Percentiles rank a stretch among this genome's conserved stretches.
Evolutionary conservation across 73 alveolate genomes (phyloP).

Genomic region (Halteria grandinella): DNA sequence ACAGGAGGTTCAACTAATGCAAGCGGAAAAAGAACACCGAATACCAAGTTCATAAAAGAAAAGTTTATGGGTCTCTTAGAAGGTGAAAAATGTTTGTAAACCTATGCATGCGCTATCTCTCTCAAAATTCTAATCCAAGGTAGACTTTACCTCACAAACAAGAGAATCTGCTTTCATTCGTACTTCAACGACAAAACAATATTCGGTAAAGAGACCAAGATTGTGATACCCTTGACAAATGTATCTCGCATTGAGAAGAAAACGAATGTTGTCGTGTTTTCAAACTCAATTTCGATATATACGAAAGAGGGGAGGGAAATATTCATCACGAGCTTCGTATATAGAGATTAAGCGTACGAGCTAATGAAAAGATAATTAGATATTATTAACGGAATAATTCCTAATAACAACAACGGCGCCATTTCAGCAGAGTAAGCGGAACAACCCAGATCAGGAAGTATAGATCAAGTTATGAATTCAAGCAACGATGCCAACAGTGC

Average conservation of each 20-base stretch:
- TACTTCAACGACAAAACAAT: conserved; percentile 75
- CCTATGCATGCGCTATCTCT: conserved; percentile 69
- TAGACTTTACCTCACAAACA: conserved; percentile 66
- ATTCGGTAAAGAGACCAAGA: conserved; percentile 74
- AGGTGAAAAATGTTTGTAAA: conserved; percentile 54
- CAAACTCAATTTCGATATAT: conserved; percentile 55
- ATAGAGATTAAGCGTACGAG: conserved; percentile 54
- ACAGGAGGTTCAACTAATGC: too few relatives aligned
- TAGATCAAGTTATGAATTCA: too few relatives aligned
- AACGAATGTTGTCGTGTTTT: conserved; percentile 62
- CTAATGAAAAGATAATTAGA: conserved; percentile 26
- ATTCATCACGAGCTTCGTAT: conserved; percentile 60
- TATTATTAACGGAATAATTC: background rate
- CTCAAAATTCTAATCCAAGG: conserved; percentile 72
- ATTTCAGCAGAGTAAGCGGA: too few relatives aligned
- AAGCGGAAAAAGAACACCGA: conserved; percentile 16
- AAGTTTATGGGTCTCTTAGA: conserved; percentile 31
- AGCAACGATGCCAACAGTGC: background rate
- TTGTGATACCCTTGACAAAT: conserved; percentile 64
- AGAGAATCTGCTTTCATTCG: conserved; percentile 73
- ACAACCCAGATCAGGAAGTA: too few relatives aligned
- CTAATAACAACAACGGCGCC: too few relatives aligned
- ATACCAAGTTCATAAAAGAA: conserved; percentile 9
- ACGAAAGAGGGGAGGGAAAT: conserved; percentile 63
- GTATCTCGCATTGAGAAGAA: conserved; percentile 50